Conservation (phyloP, 805 yeast genomes). For the Candida tallmaniae region DNA sequence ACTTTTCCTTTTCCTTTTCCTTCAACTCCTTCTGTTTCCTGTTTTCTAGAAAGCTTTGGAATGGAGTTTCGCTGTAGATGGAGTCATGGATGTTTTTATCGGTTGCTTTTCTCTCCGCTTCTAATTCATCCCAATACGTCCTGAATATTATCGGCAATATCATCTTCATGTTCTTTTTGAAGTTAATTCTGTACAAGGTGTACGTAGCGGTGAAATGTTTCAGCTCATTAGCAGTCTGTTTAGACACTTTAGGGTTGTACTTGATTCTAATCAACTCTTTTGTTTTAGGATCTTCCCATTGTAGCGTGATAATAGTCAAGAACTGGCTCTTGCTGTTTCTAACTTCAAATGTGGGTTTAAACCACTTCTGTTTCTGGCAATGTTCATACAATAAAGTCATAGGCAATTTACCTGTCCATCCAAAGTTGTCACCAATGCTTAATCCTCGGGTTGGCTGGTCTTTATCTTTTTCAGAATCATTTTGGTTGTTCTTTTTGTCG, state of each 20-base stretch:
- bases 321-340: constrained; percentile 45
- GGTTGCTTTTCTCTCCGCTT: constrained; percentile 43
- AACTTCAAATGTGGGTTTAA: constrained; percentile 76
- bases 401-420: constrained; percentile 96
- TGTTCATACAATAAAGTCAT: constrained; percentile 80
- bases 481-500: constrained; percentile 1
- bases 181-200: constrained; percentile 74
- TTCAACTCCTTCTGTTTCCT: constrained; percentile 1
- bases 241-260: constrained; percentile 56
- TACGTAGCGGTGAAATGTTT: constrained; percentile 88
- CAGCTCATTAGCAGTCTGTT: constrained; percentile 83
- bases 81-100: constrained; percentile 46
- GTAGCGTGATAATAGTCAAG: constrained; percentile 58
- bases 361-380: constrained; percentile 88
- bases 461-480: background rate
- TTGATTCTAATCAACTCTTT: constrained; percentile 56
- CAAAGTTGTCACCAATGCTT: constrained; percentile 52
- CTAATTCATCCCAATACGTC: constrained; percentile 72
- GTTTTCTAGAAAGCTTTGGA: constrained; percentile 35
- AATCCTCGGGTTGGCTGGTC: constrained; percentile 37
- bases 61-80: constrained; percentile 71
- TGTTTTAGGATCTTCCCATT: constrained; percentile 79
- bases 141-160: constrained; percentile 81
- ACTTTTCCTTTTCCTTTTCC: constrained; percentile 4
- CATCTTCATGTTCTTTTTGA: constrained; percentile 79